Evolutionary conservation across 352 stramenopile species (phyloP), one percentile per base, ranked within the genome.

Genomic region (Pythium volutum): DNA sequence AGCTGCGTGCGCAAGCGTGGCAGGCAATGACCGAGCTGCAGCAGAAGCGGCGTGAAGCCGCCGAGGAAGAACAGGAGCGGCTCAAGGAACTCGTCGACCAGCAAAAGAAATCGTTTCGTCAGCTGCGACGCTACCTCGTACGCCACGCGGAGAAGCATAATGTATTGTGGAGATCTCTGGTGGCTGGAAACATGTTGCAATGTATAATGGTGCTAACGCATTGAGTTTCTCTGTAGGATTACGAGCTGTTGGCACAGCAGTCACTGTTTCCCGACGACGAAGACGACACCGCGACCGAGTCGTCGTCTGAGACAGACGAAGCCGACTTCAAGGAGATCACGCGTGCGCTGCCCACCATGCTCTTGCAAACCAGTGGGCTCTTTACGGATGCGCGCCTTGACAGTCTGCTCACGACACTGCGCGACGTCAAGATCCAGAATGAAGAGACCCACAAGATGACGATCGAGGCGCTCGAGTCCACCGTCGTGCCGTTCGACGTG

Each of bases 381-480:
- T 62, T 62, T 16, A 53, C 26, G 9, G 55, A 62, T 26, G 25
- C 50, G 39, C 42, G 55, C 10, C 43, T 62, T 2, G 34, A 55
- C 56, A 55, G 2, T 10, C 29, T 56, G 6, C 47, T 49, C 7
- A 56, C 33, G 2, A 33, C 20, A 2, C 23, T 63, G 6, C 56
- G 46, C 12, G 56, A 63, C 20, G 23, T 63, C 6, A 48, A 31
- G 16, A 47, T 56, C 4, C 56, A 56, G 36, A 63, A 56, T 11
- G 56, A 49, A n/a, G 45, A 63, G 26, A 23, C 31, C 5, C 31
- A 33, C 22, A 48, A 47, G 18, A 62, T 62, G 55, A 43, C 41
- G 14, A 59, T 65, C 23, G 58, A 65, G 39, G 49, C 46, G 7
- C 36, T 65, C 18, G 58, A 65, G 8, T 65, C 58, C 2, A 47